Evolutionary conservation across 495 filamentous ascomycete genomes (phyloP).

Genomic region (Staphylotrichum longicolle): DNA sequence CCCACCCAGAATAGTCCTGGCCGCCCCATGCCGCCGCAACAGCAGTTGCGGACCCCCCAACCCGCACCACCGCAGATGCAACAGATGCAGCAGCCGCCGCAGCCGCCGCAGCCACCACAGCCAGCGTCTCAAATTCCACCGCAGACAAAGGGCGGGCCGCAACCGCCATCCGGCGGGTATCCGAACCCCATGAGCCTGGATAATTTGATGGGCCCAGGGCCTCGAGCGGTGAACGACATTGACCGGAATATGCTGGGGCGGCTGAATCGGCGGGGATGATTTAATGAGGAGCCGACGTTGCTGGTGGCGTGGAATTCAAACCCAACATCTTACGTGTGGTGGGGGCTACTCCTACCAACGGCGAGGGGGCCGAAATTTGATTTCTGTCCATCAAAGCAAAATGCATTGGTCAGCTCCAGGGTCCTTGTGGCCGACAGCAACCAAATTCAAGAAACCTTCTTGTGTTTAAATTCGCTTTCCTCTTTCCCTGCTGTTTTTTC

Average conservation of each 20-base stretch:
- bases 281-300: neutral
- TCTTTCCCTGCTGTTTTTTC: too few species aligned
- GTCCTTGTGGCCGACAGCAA: too few species aligned
- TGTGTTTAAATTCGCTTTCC: too few species aligned
- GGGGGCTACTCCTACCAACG: too few species aligned
- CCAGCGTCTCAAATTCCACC: slow-evolving; percentile 3
- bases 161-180: slow-evolving; percentile 9
- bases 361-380: too few species aligned
- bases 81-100: slow-evolving; percentile 8
- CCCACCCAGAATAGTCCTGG: slow-evolving; percentile 33
- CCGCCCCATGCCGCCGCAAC: slow-evolving; percentile 16
- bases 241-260: slow-evolving; percentile 47
- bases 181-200: slow-evolving; percentile 46
- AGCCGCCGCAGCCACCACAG: neutral
- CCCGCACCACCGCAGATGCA: slow-evolving; percentile 1
- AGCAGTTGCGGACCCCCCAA: neutral
- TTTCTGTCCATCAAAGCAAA: too few species aligned
- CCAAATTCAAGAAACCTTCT: too few species aligned
- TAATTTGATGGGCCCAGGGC: slow-evolving; percentile 38
- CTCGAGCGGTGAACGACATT: slow-evolving; percentile 35
- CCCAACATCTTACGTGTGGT: neutral
- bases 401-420: too few species aligned
- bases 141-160: slow-evolving; percentile 14
- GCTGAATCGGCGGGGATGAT: slow-evolving; percentile 27
- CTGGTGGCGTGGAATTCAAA: neutral